These are phyloP conservation scores for Bimuria novae-zelandiae DNA, from an alignment of 2,329 filamentous ascomycete genomes.

Conservation along the genomic window DNA sequence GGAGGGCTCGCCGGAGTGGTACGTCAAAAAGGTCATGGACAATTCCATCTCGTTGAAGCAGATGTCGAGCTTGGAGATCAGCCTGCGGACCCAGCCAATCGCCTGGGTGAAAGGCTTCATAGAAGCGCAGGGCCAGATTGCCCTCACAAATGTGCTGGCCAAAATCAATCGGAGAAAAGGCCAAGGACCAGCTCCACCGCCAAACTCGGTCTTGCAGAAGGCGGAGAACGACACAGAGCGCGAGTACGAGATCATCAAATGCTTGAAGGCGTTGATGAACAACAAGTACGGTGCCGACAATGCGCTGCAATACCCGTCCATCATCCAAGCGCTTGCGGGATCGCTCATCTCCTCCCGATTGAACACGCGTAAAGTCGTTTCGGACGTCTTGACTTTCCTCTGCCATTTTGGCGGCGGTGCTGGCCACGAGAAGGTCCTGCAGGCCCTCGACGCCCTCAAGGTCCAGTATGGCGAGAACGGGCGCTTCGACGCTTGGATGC, in stretches of 20 bases:
- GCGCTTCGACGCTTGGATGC: constrained; percentile 98
- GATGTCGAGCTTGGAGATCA: constrained; percentile 90
- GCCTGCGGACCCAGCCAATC: constrained; percentile 92
- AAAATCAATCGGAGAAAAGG: constrained; percentile 91
- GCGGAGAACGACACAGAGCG: constrained; percentile 81
- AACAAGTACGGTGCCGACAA: constrained; percentile 99
- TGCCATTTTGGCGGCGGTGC: constrained; percentile 91
- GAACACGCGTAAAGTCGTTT: constrained; percentile 91
- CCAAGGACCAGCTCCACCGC: constrained; percentile 69
- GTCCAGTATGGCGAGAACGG: constrained; percentile 87
- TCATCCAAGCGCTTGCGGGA: constrained; percentile 83
- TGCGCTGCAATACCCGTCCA: constrained; percentile 85
- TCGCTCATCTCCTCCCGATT: constrained; percentile 87
- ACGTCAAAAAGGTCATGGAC: constrained; percentile 95
- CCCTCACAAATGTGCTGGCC: constrained; percentile 87
- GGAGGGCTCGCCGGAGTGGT: constrained; percentile 97
- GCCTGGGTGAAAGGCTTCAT: constrained; percentile 96
- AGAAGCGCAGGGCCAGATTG: constrained; percentile 95
- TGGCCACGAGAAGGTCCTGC: constrained; percentile 90
- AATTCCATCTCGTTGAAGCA: constrained; percentile 91
- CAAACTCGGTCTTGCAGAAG: constrained; percentile 55
- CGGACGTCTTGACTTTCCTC: constrained; percentile 93
- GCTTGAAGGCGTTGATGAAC: constrained; percentile 96
- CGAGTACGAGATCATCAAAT: constrained; percentile 98
- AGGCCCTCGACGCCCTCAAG: constrained; percentile 92